Evolutionary conservation across 1,139 yeast species (phyloP), one percentile per base, ranked within the genome.

Genomic region (Pichia inconspicua): DNA sequence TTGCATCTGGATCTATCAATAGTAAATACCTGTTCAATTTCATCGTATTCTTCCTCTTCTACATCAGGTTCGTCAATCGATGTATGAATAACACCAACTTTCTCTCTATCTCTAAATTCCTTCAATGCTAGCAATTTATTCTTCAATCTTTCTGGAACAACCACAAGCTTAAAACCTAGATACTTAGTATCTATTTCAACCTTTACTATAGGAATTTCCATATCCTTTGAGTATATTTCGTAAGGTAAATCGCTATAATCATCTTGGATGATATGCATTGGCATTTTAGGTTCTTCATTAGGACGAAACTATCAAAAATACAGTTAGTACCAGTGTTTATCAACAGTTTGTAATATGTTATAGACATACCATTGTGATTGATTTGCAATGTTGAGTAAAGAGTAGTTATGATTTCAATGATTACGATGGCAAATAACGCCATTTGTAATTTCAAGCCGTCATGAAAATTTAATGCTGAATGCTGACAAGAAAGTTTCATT

Each of bases 1-100:
- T 49, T 48, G 12, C 44, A 42, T 2, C 22, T 32, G 1, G 53
- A 46, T 12, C 17, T 22, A 3, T 41, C 36, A 8, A n/a, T 11
- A 8, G 64, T 55, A 56, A 78, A 78, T 41, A 78, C 66, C 54
- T 78, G 83, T 56, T 75, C 81, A 44, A 75, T 78, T 53, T 78
- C 83, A 50, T 76, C 78, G 53, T 67, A 78, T 4, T 71, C 78
- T 2, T 58, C 52, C 7, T 53, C 54, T 2, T 48, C 49, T 3
- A 47, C 43, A 9, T 34, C 42, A 4, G 42, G 40, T n/a, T 41
- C 38, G 12, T 48, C 50, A 6, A 41, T 8, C 7, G 9, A 19
- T 8, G 42, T 32, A 10, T 12, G 15, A 30, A 50, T 39, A 2
- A 34, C 17, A 15, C 53, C 53, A 11, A 50, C 28, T 9, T 40